phyloP scores from a whole-genome alignment of 441 rosid genomes.

The Breynia disticha region DNA sequence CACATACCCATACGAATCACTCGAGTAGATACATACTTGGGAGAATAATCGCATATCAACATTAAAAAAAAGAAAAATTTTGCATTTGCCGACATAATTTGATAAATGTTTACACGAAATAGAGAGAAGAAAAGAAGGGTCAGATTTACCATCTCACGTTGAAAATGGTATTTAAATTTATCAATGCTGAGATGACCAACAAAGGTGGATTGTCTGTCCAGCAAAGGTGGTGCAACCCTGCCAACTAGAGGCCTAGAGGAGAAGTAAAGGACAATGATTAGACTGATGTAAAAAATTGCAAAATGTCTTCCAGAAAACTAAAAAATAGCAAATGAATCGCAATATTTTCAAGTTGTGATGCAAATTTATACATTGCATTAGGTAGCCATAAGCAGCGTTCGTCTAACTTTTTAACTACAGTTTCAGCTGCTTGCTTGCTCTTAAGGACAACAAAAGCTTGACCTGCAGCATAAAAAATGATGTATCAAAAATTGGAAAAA shows the following conservation, averaged over 20 bases:
- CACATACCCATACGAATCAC: constrained; percentile 3
- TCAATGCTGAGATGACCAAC: constrained; percentile 56
- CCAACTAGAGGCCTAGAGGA: constrained; percentile 67
- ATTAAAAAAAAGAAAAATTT: too few species aligned
- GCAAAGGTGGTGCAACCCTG: constrained; percentile 36
- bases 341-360: neutral
- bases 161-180: constrained; percentile 36
- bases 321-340: neutral
- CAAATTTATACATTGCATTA: constrained; percentile 54
- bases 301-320: neutral
- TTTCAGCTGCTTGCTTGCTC: constrained; percentile 53
- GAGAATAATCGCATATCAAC: too few species aligned
- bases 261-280: neutral
- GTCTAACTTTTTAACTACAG: constrained; percentile 36
- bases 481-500: neutral
- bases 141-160: constrained; percentile 45
- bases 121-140: constrained; percentile 5
- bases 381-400: constrained; percentile 62
- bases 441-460: constrained; percentile 65
- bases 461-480: constrained; percentile 33
- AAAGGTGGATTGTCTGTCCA: constrained; percentile 39
- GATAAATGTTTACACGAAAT: neutral
- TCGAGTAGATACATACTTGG: too few species aligned
- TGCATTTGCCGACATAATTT: too few species aligned
- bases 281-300: neutral